These are phyloP conservation scores for Botrytis sinoallii DNA, from an alignment of 2,329 filamentous ascomycete genomes.

Conservation along the genomic window DNA sequence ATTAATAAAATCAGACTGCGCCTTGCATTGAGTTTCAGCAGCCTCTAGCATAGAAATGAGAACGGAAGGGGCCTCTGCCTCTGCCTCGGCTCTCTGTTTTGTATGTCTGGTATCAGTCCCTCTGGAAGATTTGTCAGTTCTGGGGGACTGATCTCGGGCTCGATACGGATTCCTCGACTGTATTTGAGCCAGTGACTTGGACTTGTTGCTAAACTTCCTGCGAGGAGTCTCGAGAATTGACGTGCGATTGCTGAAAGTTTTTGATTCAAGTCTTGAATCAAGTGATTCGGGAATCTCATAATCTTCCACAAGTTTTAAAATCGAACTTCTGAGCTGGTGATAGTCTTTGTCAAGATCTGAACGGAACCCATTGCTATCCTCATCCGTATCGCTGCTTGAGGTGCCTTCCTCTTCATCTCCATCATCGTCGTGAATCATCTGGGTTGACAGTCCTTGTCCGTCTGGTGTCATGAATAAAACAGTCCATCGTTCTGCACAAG, in stretches of 20 bases:
- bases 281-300: conserved; percentile 73
- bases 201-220: conserved; percentile 58
- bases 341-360: conserved; percentile 74
- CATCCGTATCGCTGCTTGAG: conserved; percentile 58
- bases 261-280: conserved; percentile 56
- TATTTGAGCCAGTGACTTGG: conserved; percentile 47
- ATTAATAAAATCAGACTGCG: conserved; percentile 77
- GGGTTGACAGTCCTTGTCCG: conserved; percentile 64
- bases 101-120: conserved; percentile 23
- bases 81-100: conserved; percentile 28
- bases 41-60: conserved; percentile 72
- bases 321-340: conserved; percentile 75
- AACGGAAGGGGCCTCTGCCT: conserved; percentile 47
- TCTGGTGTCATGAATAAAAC: conserved; percentile 75
- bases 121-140: conserved; percentile 22
- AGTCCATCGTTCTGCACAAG: conserved; percentile 79
- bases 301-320: conserved; percentile 76
- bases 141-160: conserved; percentile 25
- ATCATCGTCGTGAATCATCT: conserved; percentile 69
- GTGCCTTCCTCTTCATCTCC: conserved; percentile 66
- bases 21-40: conserved; percentile 72
- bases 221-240: conserved; percentile 47
- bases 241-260: conserved; percentile 69
- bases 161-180: conserved; percentile 59
- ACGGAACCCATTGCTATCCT: conserved; percentile 52